These are phyloP conservation scores for Dentipellis fragilis DNA, from an alignment of 768 basidiomycete genomes.

Conservation along the genomic window DNA sequence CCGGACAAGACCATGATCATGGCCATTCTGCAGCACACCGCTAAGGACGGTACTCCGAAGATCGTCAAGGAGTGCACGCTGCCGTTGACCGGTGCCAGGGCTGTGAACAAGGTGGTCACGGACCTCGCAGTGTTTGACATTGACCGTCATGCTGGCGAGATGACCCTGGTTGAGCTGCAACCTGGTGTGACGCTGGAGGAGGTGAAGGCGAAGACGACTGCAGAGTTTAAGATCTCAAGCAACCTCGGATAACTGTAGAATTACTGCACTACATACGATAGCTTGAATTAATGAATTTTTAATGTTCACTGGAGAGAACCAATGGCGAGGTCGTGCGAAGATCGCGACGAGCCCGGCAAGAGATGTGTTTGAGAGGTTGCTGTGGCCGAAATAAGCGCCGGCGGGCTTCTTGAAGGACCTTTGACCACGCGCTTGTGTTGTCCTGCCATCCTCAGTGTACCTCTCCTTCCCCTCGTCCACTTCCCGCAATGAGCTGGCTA, in stretches of 20 bases:
- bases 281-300: not conserved
- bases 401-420: not conserved
- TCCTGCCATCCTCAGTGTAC: not conserved
- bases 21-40: conserved; percentile 78
- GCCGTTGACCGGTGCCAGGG: conserved; percentile 78
- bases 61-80: conserved; percentile 71
- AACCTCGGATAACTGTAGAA: conserved; percentile 29
- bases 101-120: conserved; percentile 85
- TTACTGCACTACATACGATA: not conserved
- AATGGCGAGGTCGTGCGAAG: not conserved
- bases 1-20: conserved; percentile 91
- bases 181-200: conserved; percentile 77
- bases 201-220: conserved; percentile 73
- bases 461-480: conserved; percentile 2
- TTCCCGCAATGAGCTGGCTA: conserved; percentile 59
- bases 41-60: conserved; percentile 83
- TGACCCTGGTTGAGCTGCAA: conserved; percentile 73
- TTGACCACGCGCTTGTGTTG: not conserved
- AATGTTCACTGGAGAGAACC: not conserved
- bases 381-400: not conserved
- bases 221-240: conserved; percentile 56
- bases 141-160: conserved; percentile 58
- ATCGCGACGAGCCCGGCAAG: not conserved
- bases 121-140: conserved; percentile 86
- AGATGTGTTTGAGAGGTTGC: not conserved